These are phyloP conservation scores for Fusarium nurragi DNA, from an alignment of 2,329 filamentous ascomycete species.

Conservation along the genomic window DNA sequence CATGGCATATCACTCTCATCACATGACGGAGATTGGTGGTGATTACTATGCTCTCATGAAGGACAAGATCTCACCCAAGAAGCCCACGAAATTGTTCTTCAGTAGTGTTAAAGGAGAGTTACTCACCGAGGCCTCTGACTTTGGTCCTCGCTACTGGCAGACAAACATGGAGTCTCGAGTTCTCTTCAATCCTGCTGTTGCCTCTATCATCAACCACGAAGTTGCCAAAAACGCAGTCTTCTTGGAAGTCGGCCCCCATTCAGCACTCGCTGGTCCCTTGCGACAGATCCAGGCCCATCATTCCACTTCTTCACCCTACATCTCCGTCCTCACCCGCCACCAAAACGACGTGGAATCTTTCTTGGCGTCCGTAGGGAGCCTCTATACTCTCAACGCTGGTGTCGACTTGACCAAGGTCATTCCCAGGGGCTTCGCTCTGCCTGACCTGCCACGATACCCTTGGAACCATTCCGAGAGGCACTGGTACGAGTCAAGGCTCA, in stretches of 20 bases:
- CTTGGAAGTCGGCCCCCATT: constrained; percentile 1
- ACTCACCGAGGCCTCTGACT: neutral
- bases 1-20: constrained; percentile 9
- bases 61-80: neutral
- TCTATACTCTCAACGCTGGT: neutral
- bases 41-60: neutral
- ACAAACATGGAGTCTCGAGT: constrained; percentile 1
- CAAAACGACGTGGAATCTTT: constrained; percentile 1
- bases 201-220: neutral
- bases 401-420: neutral
- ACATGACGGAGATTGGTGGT: neutral
- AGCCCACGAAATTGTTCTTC: neutral
- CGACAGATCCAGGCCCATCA: neutral
- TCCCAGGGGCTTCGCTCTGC: neutral
- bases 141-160: neutral
- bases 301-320: neutral
- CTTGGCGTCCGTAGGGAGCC: neutral
- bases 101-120: neutral
- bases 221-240: neutral
- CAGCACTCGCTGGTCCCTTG: constrained; percentile 1
- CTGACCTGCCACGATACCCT: constrained; percentile 1
- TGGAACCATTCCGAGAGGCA: constrained; percentile 1
- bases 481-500: constrained; percentile 5
- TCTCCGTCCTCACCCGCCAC: neutral
- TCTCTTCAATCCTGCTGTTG: neutral